Percentiles rank a stretch among this genome's conserved stretches.
These are phyloP conservation scores for Xerocomus potaroensis DNA, from an alignment of 768 basidiomycete species.

Conservation along the genomic window DNA sequence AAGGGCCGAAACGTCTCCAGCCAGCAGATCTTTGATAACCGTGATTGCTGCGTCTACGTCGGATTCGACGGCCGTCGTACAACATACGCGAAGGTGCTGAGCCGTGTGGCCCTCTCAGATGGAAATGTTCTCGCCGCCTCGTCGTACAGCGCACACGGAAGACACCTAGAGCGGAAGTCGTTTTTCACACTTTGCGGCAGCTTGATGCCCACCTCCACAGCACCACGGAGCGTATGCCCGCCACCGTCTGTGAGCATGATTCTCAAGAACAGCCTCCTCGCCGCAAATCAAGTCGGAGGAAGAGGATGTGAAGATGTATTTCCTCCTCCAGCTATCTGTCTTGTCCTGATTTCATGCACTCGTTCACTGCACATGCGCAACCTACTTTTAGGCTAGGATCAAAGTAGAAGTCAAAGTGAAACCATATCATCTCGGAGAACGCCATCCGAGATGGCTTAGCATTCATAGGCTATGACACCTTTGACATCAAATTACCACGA, in stretches of 20 bases:
- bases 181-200: constrained; percentile 5
- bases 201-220: neutral
- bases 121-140: constrained; percentile 7
- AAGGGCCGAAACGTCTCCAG: neutral
- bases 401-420: constrained; percentile 8
- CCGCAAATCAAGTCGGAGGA: constrained; percentile 7
- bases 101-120: neutral
- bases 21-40: too few relatives aligned
- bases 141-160: constrained; percentile 2
- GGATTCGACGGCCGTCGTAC: constrained; percentile 6
- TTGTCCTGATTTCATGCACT: neutral
- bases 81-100: neutral
- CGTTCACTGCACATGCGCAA: neutral
- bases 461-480: constrained; percentile 1
- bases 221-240: neutral
- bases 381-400: constrained; percentile 11
- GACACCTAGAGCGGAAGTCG: constrained; percentile 7
- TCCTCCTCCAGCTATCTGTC: constrained; percentile 4
- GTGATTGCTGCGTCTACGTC: too few relatives aligned
- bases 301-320: neutral
- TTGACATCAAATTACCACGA: constrained; percentile 7
- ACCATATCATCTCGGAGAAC: constrained; percentile 2
- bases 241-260: neutral
- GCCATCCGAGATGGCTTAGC: constrained; percentile 7
- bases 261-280: neutral